Evolutionary conservation across 441 rosid species (phyloP), one percentile per base, ranked within the genome.

Genomic region (Eutrema salsugineum): DNA sequence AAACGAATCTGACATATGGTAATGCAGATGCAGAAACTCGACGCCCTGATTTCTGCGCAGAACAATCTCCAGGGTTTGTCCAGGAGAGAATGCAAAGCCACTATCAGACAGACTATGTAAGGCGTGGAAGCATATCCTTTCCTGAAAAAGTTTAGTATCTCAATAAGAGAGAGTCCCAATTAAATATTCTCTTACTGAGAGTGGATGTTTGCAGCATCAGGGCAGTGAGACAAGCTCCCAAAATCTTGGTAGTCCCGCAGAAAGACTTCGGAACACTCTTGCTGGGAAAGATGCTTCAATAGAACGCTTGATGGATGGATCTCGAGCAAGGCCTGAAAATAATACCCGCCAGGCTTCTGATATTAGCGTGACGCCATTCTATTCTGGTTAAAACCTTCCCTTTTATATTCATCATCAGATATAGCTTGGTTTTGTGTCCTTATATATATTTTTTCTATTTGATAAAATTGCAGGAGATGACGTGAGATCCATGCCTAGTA

Each of bases 401-500:
- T 22, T 63, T 28, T 68, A 1, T 51, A 54, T 68, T 66, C 14
- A 40, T 48, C 40, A 42, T 6, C 2, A 32, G 33, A 73, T 70
- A 56, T 20, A 64, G 51, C 46, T 63, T 32, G 46, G 66, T 35
- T 57, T 65, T 33, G 27, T 48, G 14, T 33, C 40, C 15, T 48
- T 35, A 50, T 12, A n/a, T 27, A 49, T 57, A 42, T 63, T 71
- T 1, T 54, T 43, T 63, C 70, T 1, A 50, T 43, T 50, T 74
- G 17, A 61, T 60, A 62, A 68, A 76, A 64, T 71, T 63, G 8
- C 83, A 84, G 91, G 83, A 78, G 90, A 86, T 63, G 91, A 82
- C 5, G 67, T 73, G 71, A 85, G 88, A 84, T 88, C 86, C 69
- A 78, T 84, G 35, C 87, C 89, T 36, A 88, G 97, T 78, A 88